These are phyloP conservation scores for Eimeria zaria DNA, from an alignment of 169 alveolate species.

Conservation along the genomic window DNA sequence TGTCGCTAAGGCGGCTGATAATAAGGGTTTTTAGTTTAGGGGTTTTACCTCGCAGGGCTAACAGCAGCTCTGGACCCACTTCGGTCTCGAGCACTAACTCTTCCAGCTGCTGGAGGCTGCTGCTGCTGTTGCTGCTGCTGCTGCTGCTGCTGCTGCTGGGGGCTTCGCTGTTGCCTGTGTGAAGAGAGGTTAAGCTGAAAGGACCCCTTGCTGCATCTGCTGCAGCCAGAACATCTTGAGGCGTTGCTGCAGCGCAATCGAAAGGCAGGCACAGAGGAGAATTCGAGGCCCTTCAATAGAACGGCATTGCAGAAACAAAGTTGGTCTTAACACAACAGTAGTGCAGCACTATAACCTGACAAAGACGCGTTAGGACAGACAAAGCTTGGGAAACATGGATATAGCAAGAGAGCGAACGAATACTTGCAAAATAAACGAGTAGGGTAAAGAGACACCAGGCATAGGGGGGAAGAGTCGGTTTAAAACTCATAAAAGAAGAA, in stretches of 20 bases:
- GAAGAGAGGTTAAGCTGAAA: not conserved
- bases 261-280: not conserved
- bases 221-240: constrained; percentile 30
- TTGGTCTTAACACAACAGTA: not conserved
- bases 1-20: not conserved
- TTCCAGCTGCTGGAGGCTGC: constrained; percentile 50
- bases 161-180: not conserved
- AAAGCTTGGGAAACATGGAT: too few species aligned
- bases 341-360: too few species aligned
- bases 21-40: constrained; percentile 25
- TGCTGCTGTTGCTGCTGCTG: not conserved
- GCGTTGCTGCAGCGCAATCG: not conserved
- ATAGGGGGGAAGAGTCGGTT: too few species aligned
- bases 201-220: constrained; percentile 3
- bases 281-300: not conserved
- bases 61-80: constrained; percentile 31
- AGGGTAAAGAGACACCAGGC: too few species aligned
- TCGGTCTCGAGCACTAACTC: constrained; percentile 39
- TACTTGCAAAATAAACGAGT: too few species aligned
- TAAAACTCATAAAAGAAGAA: too few species aligned
- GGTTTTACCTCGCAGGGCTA: constrained; percentile 24
- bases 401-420: too few species aligned
- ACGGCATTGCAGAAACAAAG: not conserved
- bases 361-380: too few species aligned
- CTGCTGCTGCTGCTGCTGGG: not conserved